Percentiles rank a stretch among this genome's conserved stretches.
Conservation (phyloP, 345 rosid genomes). For the Rhodamnia rubescens region DNA sequence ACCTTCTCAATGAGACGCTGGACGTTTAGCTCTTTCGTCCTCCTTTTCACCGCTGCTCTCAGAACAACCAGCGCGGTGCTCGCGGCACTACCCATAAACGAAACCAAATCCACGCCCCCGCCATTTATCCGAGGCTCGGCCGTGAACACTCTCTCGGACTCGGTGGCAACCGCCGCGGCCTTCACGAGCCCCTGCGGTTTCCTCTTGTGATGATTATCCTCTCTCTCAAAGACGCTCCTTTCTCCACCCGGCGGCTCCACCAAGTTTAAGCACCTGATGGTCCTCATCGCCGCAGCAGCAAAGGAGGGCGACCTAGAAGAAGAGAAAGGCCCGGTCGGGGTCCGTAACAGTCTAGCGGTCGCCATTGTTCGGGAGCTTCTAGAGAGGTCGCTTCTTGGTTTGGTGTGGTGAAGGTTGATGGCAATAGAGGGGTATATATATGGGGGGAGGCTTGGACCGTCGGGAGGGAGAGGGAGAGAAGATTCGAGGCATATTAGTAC, state of each 20-base stretch:
- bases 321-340: neutral
- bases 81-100: slow-evolving; percentile 3
- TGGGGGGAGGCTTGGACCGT: neutral
- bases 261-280: neutral
- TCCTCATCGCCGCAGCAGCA: neutral
- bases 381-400: neutral
- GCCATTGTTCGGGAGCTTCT: slow-evolving; percentile 11
- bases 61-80: slow-evolving; percentile 4
- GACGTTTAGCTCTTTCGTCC: slow-evolving; percentile 15
- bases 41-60: slow-evolving; percentile 9
- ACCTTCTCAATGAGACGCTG: slow-evolving; percentile 42
- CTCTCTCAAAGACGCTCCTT: slow-evolving; percentile 3
- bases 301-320: neutral
- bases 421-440: neutral
- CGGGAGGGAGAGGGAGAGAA: slow-evolving; percentile 7
- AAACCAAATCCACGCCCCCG: slow-evolving; percentile 1
- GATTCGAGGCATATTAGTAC: slow-evolving; percentile 37
- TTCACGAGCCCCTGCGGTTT: slow-evolving; percentile 6
- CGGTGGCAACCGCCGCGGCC: slow-evolving; percentile 8
- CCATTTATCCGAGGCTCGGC: slow-evolving; percentile 1
- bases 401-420: neutral
- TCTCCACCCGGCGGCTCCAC: neutral
- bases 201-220: slow-evolving; percentile 11
- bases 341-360: slow-evolving; percentile 21
- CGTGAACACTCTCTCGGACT: slow-evolving; percentile 3